Base-by-base conservation (phyloP, 2,329 filamentous ascomycete species). In the Colletotrichum caudatum region DNA sequence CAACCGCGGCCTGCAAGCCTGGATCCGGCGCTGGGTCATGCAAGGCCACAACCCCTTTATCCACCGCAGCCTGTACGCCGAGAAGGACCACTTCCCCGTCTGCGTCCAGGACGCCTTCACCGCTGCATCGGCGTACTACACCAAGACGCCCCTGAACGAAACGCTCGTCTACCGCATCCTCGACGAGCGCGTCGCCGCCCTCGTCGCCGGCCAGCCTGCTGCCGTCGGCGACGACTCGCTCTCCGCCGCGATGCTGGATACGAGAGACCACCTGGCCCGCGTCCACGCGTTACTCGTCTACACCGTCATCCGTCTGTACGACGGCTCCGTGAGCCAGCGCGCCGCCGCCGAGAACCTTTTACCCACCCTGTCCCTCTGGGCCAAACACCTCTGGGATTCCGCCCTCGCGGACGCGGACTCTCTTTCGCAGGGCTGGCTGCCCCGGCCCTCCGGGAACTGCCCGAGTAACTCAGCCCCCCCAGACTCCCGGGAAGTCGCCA, bases 71-170 rank as follows among this genome's bases (percentile, higher is more conserved):
- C 71, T 79, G 0, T 79, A 78, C 54, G 69, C 51, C 5, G 68
- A 73, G 2, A 67, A 64, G 0, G 68, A 69, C 6, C 18, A 56
- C 50, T 68, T 78, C 44, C 77, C 78, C 3, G 14, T 16, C 14
- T 76, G 70, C 46, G 44, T 79, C 0, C 75, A 78, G 65, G 77
- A 78, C 51, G 78, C 76, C 8, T 78, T 74, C 65, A 72, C 75
- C 3, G 48, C 74, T 12, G 54, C 78, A 4, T 59, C 75, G 0
- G 64, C 73, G 4, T 79, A 78, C 58, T n/a, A 69, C 3, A 29
- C 72, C 53, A 77, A 75, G 63, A 79, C 74, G 1, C 29, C 74
- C 3, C 46, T 59, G 14, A 79, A 74, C 41, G 74, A 77, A 41
- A 61, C 74, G 0, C 50, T 73, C 1, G 72, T 77, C 5, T 63